Evolutionary conservation across 495 filamentous ascomycete genomes (phyloP).

Genomic region (Aspergillus haitiensis): DNA sequence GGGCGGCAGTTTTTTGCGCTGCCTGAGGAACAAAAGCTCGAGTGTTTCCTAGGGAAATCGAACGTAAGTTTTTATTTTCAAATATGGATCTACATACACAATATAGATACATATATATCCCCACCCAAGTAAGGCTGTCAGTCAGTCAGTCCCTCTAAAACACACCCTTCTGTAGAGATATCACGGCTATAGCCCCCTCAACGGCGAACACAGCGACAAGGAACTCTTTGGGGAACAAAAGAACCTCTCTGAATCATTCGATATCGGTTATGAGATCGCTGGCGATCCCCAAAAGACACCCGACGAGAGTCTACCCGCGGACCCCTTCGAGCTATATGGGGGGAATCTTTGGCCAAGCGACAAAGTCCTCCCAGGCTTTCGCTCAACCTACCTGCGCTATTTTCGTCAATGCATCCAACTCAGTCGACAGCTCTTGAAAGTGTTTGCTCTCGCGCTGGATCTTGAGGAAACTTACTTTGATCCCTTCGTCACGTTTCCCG

Average conservation of each 20-base stretch:
- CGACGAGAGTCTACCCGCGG: conserved; percentile 20
- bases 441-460: conserved; percentile 49
- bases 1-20: conserved; percentile 50
- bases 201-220: conserved; percentile 29
- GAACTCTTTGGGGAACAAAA: conserved; percentile 18
- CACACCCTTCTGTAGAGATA: conserved; percentile 27
- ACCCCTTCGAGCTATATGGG: conserved; percentile 28
- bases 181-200: conserved; percentile 37
- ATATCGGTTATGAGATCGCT: conserved; percentile 41
- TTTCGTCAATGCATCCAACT: conserved; percentile 29
- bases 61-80: conserved; percentile 23
- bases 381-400: conserved; percentile 27
- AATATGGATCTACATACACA: too few relatives aligned
- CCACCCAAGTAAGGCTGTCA: too few relatives aligned
- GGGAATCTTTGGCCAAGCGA: conserved; percentile 34
- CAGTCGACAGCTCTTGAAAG: conserved; percentile 37
- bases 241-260: conserved; percentile 40
- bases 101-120: too few relatives aligned
- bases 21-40: conserved; percentile 49
- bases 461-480: conserved; percentile 49
- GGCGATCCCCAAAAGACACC: conserved; percentile 29
- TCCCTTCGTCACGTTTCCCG: conserved; percentile 40
- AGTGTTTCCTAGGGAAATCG: conserved; percentile 39
- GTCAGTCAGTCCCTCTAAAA: neutral
- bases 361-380: conserved; percentile 24